Evolutionary conservation across 139 green algal genomes (phyloP).

Genomic region (Chlorella vulgaris): DNA sequence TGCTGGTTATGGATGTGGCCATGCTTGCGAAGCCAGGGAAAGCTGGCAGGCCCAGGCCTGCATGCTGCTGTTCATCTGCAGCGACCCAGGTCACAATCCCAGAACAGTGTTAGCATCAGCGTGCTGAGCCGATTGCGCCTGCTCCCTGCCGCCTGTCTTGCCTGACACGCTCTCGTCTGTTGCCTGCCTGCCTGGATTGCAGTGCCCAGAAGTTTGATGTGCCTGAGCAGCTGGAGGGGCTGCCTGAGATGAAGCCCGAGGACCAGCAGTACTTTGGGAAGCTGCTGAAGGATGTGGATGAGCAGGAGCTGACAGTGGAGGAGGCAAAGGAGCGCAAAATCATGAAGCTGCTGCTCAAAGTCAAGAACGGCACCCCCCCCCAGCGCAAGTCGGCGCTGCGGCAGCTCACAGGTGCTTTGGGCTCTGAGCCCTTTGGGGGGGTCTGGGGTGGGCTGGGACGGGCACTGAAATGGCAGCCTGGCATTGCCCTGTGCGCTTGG

Average conservation of each 20-base stretch:
- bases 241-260: slow-evolving; percentile 97
- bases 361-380: slow-evolving; percentile 99
- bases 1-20: too few species aligned
- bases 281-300: slow-evolving; percentile 90
- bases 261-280: slow-evolving; percentile 97
- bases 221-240: slow-evolving; percentile 73
- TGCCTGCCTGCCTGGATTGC: slow-evolving; percentile 50
- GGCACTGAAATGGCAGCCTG: too few species aligned
- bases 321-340: slow-evolving; percentile 98
- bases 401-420: slow-evolving; percentile 78
- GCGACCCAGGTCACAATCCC: too few species aligned
- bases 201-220: slow-evolving; percentile 79
- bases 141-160: too few species aligned
- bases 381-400: slow-evolving; percentile 96
- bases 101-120: too few species aligned
- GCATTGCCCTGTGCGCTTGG: too few species aligned
- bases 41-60: too few species aligned
- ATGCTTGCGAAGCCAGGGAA: too few species aligned
- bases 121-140: too few species aligned
- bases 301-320: slow-evolving; percentile 88
- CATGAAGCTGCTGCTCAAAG: slow-evolving; percentile 99
- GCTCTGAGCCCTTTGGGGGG: neutral
- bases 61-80: too few species aligned
- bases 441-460: neutral
- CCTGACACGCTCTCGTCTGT: too few species aligned